Conservation (phyloP, 768 basidiomycete genomes). For the Termitomyces sp. region DNA sequence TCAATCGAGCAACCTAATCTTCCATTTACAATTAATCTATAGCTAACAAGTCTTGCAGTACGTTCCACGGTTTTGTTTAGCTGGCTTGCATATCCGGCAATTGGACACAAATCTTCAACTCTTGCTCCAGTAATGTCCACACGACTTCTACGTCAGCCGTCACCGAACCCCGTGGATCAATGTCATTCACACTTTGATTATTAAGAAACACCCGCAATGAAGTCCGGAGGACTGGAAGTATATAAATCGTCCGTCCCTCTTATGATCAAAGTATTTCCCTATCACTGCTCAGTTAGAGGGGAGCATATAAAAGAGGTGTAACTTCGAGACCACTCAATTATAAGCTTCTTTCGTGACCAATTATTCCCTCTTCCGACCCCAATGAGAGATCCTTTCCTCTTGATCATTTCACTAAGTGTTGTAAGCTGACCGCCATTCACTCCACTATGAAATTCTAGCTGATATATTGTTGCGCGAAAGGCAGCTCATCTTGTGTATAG, state of each 20-base stretch:
- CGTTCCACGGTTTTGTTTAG: not conserved
- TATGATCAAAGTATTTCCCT: no score
- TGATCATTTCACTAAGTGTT: not conserved
- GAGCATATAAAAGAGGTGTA: not conserved
- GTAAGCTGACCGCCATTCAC: not conserved
- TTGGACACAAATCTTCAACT: not conserved
- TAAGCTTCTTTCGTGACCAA: not conserved
- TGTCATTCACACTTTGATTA: no score
- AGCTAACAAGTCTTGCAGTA: not conserved
- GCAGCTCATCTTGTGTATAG: not conserved
- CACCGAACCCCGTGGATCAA: no score
- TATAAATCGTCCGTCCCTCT: no score
- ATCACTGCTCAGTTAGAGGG: not conserved
- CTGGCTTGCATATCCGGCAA: not conserved
- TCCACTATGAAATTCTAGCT: not conserved
- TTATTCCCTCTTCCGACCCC: not conserved
- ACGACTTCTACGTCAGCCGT: not conserved
- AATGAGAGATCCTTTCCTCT: not conserved
- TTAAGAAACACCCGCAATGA: not conserved
- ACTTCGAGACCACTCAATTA: not conserved
- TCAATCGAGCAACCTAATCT: not conserved
- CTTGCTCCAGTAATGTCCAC: not conserved
- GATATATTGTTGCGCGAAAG: not conserved
- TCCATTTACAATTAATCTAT: not conserved
- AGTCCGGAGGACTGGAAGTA: no score